Evolutionary conservation across 768 basidiomycete species (phyloP), one percentile per base, ranked within the genome.

Genomic region (Pleurotus eryngii): DNA sequence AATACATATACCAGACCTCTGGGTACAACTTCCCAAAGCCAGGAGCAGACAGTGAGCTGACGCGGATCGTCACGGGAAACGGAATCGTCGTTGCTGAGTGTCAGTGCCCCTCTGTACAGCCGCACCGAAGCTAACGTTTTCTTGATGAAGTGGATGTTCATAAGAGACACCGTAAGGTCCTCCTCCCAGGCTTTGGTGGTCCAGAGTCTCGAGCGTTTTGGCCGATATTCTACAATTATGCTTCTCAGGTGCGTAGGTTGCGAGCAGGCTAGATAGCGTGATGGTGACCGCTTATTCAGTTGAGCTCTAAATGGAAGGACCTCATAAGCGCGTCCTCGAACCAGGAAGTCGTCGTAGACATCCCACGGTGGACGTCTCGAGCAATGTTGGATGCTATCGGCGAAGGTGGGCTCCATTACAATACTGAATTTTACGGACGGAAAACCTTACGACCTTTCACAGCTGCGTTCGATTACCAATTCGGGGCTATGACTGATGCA

Each of bases 401-500:
- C 24, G 77, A 79, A 76, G 80, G 80, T 78, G 64, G 30, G 30
- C 30, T 35, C 20, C 20, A 20, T 20, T 20, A 20, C 20, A 20
- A 20, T 20, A 20, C 20, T 20, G 20, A 20, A 20, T 20, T 20
- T 1, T 35, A 11, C 8, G 11, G 30, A 35, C 30, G 11, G 30
- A 26, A 27, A 47, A 56, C 30, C 18, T 47, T 11, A n/a, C n/a
- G 79, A 56, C 30, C 18, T 47, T 11, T 2, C n/a, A 79, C 7
- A 77, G 79, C 79, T 54, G 79, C 79, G 2, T 80, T 80, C 67
- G 82, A 83, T 61, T 82, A 82, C 64, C 76, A 81, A 14, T 82
- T 85, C 56, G 82, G 81, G 20, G 79, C 79, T 0, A 62, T 84
- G 20, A 69, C 77, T 15, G 63, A 75, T 50, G 65, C 59, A 12